Base-by-base conservation (phyloP, 1,284 basidiomycete species). In the Coriolopsis trogii region DNA sequence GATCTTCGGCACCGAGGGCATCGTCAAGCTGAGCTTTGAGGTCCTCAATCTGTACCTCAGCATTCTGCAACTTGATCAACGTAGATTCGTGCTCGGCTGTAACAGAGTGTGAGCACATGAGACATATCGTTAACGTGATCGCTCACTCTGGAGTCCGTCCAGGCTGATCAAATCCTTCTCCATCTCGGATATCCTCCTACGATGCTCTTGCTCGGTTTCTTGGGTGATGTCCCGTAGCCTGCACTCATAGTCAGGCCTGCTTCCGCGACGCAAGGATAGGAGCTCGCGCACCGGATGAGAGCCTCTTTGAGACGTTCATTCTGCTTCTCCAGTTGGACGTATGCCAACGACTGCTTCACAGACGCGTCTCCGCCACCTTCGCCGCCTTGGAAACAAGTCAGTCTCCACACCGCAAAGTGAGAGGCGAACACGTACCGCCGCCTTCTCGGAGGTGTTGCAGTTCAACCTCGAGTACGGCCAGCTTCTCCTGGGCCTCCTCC, bases 251-350 rank as follows among this genome's bases (percentile, higher is more conserved):
- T n/a, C n/a, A n/a, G n/a, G n/a, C n/a, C n/a, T n/a, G n/a, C n/a
- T n/a, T n/a, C n/a, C n/a, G n/a, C n/a, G n/a, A n/a, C n/a, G n/a
- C n/a, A n/a, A n/a, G n/a, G n/a, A n/a, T n/a, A n/a, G n/a, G n/a
- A n/a, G n/a, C n/a, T n/a, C n/a, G n/a, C 76, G 24, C 36, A 91
- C 89, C 87, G 81, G 41, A 97, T 80, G 20, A 99, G 77, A 10
- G 96, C 96, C 63, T 98, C 95, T 70, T 97, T 98, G 46, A 99
- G 74, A 8, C 96, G 76, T 63, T 95, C 93, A 60, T 98, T 99
- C 67, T 98, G 95, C 70, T 94, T 97, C 73, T 98, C 94, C 1
- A 99, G 81, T 65, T 98, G 94, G 10, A 96, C 86, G 64, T 89
- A 94, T 1, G 89, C 90, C 38, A 97, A 66, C 0, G 88, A 85